These are phyloP conservation scores for Leishmania mexicana DNA, from an alignment of 208 protist species.

Conservation along the genomic window DNA sequence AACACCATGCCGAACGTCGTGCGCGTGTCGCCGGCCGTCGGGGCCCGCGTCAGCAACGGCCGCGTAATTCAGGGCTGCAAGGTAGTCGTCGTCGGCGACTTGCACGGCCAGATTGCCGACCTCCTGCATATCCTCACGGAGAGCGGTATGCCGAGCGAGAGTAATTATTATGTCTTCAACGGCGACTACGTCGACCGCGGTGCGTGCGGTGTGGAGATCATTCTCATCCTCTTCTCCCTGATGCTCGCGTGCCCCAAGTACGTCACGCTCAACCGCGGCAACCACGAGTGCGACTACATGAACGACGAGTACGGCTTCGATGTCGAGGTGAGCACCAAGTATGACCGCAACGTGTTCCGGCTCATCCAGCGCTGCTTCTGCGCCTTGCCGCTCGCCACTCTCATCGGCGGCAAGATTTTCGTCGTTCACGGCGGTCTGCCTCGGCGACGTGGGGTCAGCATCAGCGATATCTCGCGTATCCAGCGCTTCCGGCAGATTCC, in stretches of 20 bases:
- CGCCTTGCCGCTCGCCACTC: conserved; percentile 81
- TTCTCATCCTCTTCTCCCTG: conserved; percentile 95
- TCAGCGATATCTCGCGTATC: conserved; percentile 85
- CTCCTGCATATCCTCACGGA: conserved; percentile 87
- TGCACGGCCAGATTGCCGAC: conserved; percentile 88
- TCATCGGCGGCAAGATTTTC: conserved; percentile 80
- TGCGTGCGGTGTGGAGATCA: conserved; percentile 95
- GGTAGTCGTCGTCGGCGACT: conserved; percentile 87
- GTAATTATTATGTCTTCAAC: conserved; percentile 91
- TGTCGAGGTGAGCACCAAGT: conserved; percentile 98
- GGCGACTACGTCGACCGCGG: conserved; percentile 98
- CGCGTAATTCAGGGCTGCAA: conserved; percentile 81
- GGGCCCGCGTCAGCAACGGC: conserved; percentile 70
- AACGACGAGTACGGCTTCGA: conserved; percentile 99
- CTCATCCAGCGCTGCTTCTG: conserved; percentile 91
- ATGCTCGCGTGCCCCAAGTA: conserved; percentile 94
- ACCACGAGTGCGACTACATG: conserved; percentile 96
- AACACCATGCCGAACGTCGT: conserved; percentile 88
- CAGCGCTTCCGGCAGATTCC: conserved; percentile 90
- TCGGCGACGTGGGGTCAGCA: conserved; percentile 69
- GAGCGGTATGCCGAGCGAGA: conserved; percentile 78
- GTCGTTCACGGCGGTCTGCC: conserved; percentile 89
- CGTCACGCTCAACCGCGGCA: conserved; percentile 95
- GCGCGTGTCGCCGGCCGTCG: conserved; percentile 66
- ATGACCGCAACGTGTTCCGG: conserved; percentile 91